Conservation (phyloP, 1,284 basidiomycete genomes). For the Sporisorium exsertum region DNA sequence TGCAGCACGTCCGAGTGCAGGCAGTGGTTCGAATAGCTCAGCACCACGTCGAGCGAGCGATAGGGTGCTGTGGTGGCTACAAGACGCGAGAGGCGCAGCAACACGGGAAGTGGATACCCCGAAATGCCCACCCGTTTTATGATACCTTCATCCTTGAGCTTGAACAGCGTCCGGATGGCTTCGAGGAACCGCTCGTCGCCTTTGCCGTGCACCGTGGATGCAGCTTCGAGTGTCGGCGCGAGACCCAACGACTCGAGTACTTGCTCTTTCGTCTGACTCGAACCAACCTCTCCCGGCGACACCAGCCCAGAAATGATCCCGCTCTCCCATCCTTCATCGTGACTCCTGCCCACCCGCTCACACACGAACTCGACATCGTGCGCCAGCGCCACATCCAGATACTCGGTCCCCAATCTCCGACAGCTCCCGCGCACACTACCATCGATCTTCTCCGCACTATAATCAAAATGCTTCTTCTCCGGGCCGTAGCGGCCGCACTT, state of each 20-base stretch:
- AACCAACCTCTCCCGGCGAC: constrained; percentile 12
- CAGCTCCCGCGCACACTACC: constrained; percentile 80
- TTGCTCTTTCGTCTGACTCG: constrained; percentile 28
- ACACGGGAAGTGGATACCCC: constrained; percentile 88
- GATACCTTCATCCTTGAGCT: constrained; percentile 82
- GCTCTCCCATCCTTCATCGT: constrained; percentile 44
- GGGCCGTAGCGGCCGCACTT: constrained; percentile 90
- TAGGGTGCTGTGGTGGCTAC: constrained; percentile 70
- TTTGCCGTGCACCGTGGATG: constrained; percentile 76
- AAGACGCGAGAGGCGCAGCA: constrained; percentile 84
- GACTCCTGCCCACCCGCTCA: constrained; percentile 73
- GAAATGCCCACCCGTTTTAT: constrained; percentile 86
- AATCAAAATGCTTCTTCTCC: constrained; percentile 78
- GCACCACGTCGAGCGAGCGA: constrained; percentile 68
- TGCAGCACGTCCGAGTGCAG: constrained; percentile 62
- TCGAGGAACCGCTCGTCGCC: constrained; percentile 85
- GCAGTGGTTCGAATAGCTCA: constrained; percentile 66
- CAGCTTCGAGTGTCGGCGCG: constrained; percentile 72
- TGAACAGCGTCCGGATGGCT: constrained; percentile 79
- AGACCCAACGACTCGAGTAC: constrained; percentile 56
- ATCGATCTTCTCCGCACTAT: constrained; percentile 79
- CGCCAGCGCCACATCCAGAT: constrained; percentile 73
- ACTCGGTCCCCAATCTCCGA: constrained; percentile 78
- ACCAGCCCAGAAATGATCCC: constrained; percentile 51
- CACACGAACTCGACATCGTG: constrained; percentile 93